Evolutionary conservation across 805 yeast species (phyloP), one percentile per base, ranked within the genome.

Genomic region (Metschnikowia noctiluminum): DNA sequence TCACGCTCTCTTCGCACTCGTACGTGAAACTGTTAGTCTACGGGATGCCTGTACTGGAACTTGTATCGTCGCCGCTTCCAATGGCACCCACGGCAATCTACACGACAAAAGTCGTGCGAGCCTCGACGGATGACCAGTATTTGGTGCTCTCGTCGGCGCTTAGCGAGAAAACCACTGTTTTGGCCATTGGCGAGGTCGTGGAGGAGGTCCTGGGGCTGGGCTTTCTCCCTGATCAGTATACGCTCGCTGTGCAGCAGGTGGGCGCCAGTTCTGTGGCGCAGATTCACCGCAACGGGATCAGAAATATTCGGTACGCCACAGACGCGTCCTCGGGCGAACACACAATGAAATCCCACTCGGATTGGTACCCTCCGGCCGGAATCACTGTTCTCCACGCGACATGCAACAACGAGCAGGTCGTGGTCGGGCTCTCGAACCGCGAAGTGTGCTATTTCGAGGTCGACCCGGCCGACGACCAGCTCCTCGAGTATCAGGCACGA

Each of bases 291-390:
- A 74, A 79, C 51, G 96, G 94, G 5, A 69, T 92, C 21, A 73
- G 85, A 13, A 89, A 86, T 56, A 63, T 70, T 5, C 55, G 52
- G 16, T 65, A 65, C 40, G 43, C 31, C 8, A 42, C 48, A 11
- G 54, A 45, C 13, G 46, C 37, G 11, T 42, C 35, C 8, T 9
- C 38, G 8, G 53, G 52, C 16, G 57, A 49, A 15, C 40, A 38
- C 2, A 35, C 39, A 12, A 34, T 28, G 16, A 40, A 38, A 35
- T 35, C 43, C 10, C 37, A 40, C 21, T 66, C 76, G 0, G 85
- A 85, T 52, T 94, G 98, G 98, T 70, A 65, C 28, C 89, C 96
- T 1, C 96, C 97, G 0, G 82, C 84, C 0, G 96, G 94, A 2
- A 79, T 83, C 16, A 71, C 77, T 26, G 75, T 94, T 36, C 58